Evolutionary conservation across 2,329 filamentous ascomycete species (phyloP).

Genomic region (Arthroderma sp.): DNA sequence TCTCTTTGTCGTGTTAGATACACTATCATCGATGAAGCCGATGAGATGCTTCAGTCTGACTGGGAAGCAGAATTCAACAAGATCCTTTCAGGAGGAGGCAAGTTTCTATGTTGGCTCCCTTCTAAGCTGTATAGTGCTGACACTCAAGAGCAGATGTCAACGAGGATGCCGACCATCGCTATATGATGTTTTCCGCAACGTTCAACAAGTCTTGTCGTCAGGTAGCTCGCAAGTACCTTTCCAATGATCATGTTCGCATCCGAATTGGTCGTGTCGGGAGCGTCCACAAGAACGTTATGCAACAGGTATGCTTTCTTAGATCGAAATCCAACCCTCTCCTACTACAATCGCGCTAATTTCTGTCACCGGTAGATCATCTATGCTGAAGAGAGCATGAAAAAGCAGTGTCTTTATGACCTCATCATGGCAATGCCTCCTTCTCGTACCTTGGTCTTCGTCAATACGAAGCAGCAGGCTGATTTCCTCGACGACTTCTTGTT

Average conservation of each 20-base stretch:
- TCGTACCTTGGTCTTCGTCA: conserved; percentile 83
- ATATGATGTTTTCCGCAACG: conserved; percentile 86
- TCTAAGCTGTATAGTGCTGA: neutral
- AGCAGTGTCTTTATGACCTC: conserved; percentile 56
- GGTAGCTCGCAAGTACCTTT: conserved; percentile 63
- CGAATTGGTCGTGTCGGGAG: conserved; percentile 78
- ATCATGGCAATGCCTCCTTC: conserved; percentile 56
- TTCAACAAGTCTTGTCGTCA: conserved; percentile 71
- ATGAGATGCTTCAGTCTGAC: conserved; percentile 71
- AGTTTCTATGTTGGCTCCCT: conserved; percentile 19
- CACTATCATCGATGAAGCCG: conserved; percentile 81
- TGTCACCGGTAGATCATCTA: conserved; percentile 42
- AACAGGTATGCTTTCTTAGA: conserved; percentile 36
- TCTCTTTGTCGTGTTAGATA: conserved; percentile 29
- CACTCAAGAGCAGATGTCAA: conserved; percentile 47
- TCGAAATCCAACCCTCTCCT: conserved; percentile 7
- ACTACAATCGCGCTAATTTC: neutral
- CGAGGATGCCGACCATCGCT: conserved; percentile 54
- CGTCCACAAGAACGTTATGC: conserved; percentile 68
- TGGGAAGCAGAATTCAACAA: conserved; percentile 65
- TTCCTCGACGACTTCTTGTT: conserved; percentile 77
- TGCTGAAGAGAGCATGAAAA: conserved; percentile 55
- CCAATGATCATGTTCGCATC: conserved; percentile 62
- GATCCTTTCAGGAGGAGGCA: conserved; percentile 72
- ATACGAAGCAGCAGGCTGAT: conserved; percentile 65